Conservation (phyloP, 495 filamentous ascomycete genomes). For the Clohesyomyces aquaticus region DNA sequence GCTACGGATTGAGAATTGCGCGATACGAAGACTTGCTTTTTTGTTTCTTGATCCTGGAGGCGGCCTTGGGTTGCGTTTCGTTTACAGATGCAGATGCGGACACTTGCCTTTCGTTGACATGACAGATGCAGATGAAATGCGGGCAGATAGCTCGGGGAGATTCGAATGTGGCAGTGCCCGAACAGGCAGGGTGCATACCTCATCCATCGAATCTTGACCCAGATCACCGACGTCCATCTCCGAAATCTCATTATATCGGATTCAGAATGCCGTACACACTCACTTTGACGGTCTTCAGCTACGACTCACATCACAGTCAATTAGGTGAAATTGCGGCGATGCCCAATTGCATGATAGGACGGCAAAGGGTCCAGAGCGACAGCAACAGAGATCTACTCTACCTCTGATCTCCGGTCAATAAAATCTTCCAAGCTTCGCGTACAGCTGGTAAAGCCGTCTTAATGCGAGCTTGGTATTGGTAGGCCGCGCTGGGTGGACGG, state of each 20-base stretch:
- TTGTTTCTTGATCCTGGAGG: neutral
- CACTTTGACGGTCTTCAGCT: neutral
- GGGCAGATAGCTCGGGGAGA: no score
- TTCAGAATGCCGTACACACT: neutral
- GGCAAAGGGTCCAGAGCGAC: neutral
- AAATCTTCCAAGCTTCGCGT: conserved; percentile 14
- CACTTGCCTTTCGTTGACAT: no score
- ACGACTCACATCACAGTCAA: no score
- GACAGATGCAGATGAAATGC: no score
- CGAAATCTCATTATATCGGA: neutral
- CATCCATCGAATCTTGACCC: no score
- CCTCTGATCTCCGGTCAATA: neutral
- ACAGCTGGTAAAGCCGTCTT: conserved; percentile 1
- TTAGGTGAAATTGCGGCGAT: neutral
- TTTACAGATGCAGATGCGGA: no score
- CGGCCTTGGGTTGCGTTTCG: neutral
- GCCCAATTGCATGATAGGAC: neutral
- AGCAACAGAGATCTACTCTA: neutral
- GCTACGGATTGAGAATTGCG: no score
- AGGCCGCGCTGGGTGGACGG: neutral
- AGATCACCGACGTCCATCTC: no score
- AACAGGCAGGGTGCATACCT: no score
- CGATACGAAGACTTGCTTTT: no score
- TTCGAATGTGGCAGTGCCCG: neutral
- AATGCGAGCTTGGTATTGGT: conserved; percentile 6